Conservation (phyloP, 495 filamentous ascomycete species). For the Aspergillus saccharolyticus region DNA sequence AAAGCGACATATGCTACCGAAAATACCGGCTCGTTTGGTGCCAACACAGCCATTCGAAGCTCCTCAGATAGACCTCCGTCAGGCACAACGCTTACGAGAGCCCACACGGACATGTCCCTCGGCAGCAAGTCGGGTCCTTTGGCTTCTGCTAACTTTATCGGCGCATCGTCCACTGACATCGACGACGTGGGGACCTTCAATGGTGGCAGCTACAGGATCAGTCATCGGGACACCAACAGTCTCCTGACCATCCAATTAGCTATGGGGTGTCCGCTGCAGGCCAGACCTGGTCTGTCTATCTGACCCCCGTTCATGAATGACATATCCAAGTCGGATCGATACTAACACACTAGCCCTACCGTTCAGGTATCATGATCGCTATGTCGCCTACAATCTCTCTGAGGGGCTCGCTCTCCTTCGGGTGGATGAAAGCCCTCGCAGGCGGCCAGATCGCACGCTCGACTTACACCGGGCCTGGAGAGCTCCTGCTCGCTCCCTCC, state of each 20-base stretch:
- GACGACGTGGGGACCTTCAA: slow-evolving; percentile 95
- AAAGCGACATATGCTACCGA: slow-evolving; percentile 21
- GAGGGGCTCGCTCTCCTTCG: slow-evolving; percentile 74
- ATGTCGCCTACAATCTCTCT: slow-evolving; percentile 87
- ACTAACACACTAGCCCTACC: not conserved
- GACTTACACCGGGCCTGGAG: slow-evolving; percentile 84
- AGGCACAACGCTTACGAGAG: not conserved
- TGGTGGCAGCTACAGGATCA: slow-evolving; percentile 88
- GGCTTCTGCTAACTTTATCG: slow-evolving; percentile 25
- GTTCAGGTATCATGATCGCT: slow-evolving; percentile 77
- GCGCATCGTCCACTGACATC: slow-evolving; percentile 18
- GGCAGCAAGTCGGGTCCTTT: slow-evolving; percentile 14
- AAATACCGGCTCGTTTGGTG: slow-evolving; percentile 1
- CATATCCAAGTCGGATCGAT: not conserved
- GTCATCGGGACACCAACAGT: slow-evolving; percentile 86
- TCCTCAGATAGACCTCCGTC: not conserved
- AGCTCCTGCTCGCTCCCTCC: slow-evolving; percentile 75
- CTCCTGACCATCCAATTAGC: slow-evolving; percentile 86
- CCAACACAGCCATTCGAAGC: slow-evolving; percentile 6
- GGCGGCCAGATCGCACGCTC: slow-evolving; percentile 78
- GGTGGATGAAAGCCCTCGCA: slow-evolving; percentile 75
- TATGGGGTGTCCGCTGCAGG: slow-evolving; percentile 76
- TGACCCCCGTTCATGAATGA: not conserved
- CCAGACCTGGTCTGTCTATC: slow-evolving; percentile 62
- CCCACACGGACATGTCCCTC: not conserved